These are phyloP conservation scores for Dactylellina cionopaga DNA, from an alignment of 2,329 filamentous ascomycete species.

Conservation along the genomic window DNA sequence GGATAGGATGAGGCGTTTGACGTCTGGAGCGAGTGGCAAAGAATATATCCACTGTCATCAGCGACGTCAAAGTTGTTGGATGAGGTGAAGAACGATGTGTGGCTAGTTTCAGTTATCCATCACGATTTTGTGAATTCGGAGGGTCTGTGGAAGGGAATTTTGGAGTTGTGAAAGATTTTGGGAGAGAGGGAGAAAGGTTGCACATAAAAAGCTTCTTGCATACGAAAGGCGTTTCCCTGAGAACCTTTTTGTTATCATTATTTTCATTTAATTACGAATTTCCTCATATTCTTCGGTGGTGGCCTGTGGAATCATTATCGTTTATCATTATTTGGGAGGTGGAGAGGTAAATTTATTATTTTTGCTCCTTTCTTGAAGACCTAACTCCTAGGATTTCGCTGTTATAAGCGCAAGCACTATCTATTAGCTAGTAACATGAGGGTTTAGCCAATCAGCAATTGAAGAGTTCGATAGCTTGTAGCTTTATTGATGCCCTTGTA, in stretches of 20 bases:
- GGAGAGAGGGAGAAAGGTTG: not conserved
- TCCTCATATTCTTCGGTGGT: too few relatives aligned
- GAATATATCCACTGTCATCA: slow-evolving; percentile 81
- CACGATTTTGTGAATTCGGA: slow-evolving; percentile 78
- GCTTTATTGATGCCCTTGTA: too few relatives aligned
- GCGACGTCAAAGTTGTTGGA: slow-evolving; percentile 77
- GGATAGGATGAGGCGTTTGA: slow-evolving; percentile 86
- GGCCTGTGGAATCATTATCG: not conserved
- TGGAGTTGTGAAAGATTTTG: slow-evolving; percentile 58
- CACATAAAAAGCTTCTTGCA: too few relatives aligned
- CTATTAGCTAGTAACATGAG: too few relatives aligned
- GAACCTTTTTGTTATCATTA: not conserved
- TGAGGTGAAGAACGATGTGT: slow-evolving; percentile 74
- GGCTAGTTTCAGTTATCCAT: slow-evolving; percentile 91
- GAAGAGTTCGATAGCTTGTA: too few relatives aligned
- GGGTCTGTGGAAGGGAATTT: slow-evolving; percentile 76
- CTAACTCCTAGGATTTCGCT: too few relatives aligned
- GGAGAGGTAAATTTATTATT: too few relatives aligned
- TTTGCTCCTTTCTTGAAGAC: too few relatives aligned
- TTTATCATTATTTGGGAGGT: slow-evolving; percentile 4
- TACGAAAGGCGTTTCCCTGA: too few relatives aligned
- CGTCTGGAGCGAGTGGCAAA: slow-evolving; percentile 93
- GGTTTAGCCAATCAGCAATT: too few relatives aligned
- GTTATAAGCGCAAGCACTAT: too few relatives aligned
- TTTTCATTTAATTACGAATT: not conserved